Base-by-base conservation (phyloP, 345 rosid genomes). In the Syzygium aqueum region DNA sequence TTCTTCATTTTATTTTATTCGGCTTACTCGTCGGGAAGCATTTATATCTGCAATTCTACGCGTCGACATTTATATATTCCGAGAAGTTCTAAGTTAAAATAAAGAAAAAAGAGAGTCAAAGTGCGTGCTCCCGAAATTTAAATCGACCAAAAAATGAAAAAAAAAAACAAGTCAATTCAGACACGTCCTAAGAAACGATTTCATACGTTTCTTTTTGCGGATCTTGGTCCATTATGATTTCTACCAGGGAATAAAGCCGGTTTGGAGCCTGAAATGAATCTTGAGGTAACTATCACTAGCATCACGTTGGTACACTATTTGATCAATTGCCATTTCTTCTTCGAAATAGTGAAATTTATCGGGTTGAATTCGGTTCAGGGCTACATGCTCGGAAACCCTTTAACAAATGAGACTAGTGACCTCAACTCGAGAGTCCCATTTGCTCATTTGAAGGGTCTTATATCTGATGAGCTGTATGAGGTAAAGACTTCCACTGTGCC, bases 331-430 rank as follows among this genome's bases (percentile, higher is more conserved):
- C 6, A 1, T 67, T 33, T 67, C 13, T 25, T 17, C 33, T 65
- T 67, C 10, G 0, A 67, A 67, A 33, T 11, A 67, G 33, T 2
- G 14, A 11, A 51, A 51, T 11, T 17, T 67, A 67, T 23, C 0
- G 0, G 0, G 7, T 7, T 17, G 13, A 50, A 7, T 51, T 51
- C 23, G 78, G 84, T 77, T 21, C 77, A 91, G 89, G 92, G 92
- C 28, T 91, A 89, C 77, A 33, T 87, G 25, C 77, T 88, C 21
- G 91, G 92, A 22, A 91, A 89, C 85, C 91, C 92, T 1, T 49
- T 56, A 65, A 91, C 92, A 59, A 85, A 16, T 78, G 19, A 51
- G 21, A 23, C 65, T 23, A 13, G 65, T 65, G 92, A 90, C 40
- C 56, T 77, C 80, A 90, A 89, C 56, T 89, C 89, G 22, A 87